A percentile compares a stretch with the other conserved stretches of the same genome.
These are phyloP conservation scores for Ascodesmis nigricans DNA, from an alignment of 495 filamentous ascomycete genomes.

Conservation along the genomic window DNA sequence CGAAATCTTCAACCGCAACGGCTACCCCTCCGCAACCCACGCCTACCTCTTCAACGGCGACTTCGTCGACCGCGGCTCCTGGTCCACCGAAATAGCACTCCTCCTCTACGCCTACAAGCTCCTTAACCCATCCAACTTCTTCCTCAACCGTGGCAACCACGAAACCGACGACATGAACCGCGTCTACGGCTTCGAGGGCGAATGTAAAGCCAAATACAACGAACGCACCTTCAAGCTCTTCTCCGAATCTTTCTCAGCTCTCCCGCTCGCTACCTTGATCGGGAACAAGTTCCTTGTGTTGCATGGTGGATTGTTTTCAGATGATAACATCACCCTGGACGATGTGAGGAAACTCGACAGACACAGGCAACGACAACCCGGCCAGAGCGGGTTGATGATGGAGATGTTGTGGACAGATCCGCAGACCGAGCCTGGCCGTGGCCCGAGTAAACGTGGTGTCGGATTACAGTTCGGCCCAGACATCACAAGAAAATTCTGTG, in stretches of 20 bases:
- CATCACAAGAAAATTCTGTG: constrained; percentile 90
- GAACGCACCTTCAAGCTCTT: constrained; percentile 93
- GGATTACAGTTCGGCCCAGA: constrained; percentile 94
- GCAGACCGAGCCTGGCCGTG: constrained; percentile 60
- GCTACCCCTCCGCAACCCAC: constrained; percentile 59
- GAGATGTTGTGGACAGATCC: constrained; percentile 99
- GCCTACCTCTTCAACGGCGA: constrained; percentile 97
- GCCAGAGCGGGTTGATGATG: constrained; percentile 94
- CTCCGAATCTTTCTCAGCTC: constrained; percentile 89
- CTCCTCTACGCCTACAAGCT: constrained; percentile 93
- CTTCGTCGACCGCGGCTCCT: constrained; percentile 92
- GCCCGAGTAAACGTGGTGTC: constrained; percentile 90
- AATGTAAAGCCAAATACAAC: constrained; percentile 94
- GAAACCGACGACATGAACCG: constrained; percentile 99
- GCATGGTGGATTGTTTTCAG: constrained; percentile 91
- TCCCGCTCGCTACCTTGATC: constrained; percentile 81
- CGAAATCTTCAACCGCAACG: constrained; percentile 86
- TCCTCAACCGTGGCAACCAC: constrained; percentile 96
- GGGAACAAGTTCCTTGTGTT: constrained; percentile 81
- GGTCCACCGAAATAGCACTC: constrained; percentile 90
- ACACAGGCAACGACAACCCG: constrained; percentile 86
- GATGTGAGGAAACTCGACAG: constrained; percentile 84
- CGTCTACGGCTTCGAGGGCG: constrained; percentile 94
- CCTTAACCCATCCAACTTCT: constrained; percentile 68
- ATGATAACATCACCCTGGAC: constrained; percentile 78